Conservation (phyloP, 179 eudicot genomes). For the Carnegiea gigantea region DNA sequence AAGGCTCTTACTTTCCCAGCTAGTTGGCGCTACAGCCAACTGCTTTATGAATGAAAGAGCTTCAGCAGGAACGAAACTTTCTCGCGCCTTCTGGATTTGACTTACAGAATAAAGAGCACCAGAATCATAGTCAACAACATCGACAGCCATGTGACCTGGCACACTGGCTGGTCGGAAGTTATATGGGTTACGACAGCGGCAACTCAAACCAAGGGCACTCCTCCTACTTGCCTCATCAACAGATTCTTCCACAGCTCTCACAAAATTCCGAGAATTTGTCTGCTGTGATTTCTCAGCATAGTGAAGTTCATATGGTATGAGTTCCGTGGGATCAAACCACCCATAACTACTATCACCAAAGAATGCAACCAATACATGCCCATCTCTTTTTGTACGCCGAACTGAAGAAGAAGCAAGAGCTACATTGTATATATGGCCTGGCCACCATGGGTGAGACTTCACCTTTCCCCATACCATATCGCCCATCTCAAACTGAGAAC, state of each 20-base stretch:
- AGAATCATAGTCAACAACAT: constrained; percentile 69
- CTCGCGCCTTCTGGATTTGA: constrained; percentile 69
- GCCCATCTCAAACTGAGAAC: constrained; percentile 61
- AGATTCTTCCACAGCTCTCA: constrained; percentile 87
- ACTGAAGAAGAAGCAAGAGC: constrained; percentile 67
- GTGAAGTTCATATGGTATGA: constrained; percentile 68
- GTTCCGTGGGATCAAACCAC: constrained; percentile 81
- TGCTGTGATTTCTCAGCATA: constrained; percentile 73
- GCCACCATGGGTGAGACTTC: constrained; percentile 99
- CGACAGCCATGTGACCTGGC: constrained; percentile 62
- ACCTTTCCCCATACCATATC: constrained; percentile 99
- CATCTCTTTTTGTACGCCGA: constrained; percentile 64
- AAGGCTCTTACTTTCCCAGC: constrained; percentile 34
- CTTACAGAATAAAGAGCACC: constrained; percentile 50
- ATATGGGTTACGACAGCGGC: constrained; percentile 63
- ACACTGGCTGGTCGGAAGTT: constrained; percentile 59
- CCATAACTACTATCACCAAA: constrained; percentile 97
- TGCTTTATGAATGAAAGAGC: constrained; percentile 55
- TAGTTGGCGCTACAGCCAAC: constrained; percentile 60
- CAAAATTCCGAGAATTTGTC: constrained; percentile 48
- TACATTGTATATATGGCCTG: constrained; percentile 72
- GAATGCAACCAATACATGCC: constrained; percentile 82
- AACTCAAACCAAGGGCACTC: constrained; percentile 70
- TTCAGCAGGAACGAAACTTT: constrained; percentile 51
- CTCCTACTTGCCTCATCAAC: constrained; percentile 73